These are phyloP conservation scores for Globisporangium parvum DNA, from an alignment of 352 stramenopile genomes.

Conservation along the genomic window DNA sequence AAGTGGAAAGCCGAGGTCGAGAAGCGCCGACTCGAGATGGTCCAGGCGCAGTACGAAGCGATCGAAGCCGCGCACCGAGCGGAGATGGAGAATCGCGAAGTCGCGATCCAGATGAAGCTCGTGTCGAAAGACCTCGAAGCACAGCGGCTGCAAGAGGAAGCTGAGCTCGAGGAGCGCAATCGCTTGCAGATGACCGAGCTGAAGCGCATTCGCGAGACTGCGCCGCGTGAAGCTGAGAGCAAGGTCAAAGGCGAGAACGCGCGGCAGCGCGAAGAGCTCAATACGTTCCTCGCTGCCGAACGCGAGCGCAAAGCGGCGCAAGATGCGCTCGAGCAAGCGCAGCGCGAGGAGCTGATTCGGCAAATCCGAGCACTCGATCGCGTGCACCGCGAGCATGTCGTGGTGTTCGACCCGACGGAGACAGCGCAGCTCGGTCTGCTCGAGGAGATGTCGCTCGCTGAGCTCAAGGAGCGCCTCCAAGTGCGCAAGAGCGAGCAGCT, in stretches of 20 bases:
- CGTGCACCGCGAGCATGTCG: slow-evolving; percentile 74
- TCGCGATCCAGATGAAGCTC: slow-evolving; percentile 76
- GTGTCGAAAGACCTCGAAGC: slow-evolving; percentile 58
- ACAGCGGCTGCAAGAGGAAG: slow-evolving; percentile 56
- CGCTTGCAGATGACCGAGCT: slow-evolving; percentile 51
- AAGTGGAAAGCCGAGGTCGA: slow-evolving; percentile 69
- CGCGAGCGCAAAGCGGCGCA: slow-evolving; percentile 49
- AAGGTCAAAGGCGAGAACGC: slow-evolving; percentile 55
- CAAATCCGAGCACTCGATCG: slow-evolving; percentile 79
- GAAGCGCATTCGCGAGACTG: slow-evolving; percentile 71
- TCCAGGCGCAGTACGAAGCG: slow-evolving; percentile 76
- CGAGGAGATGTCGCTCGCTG: slow-evolving; percentile 89
- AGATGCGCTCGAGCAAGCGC: slow-evolving; percentile 58
- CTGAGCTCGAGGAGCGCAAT: slow-evolving; percentile 45
- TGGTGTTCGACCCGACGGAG: slow-evolving; percentile 89
- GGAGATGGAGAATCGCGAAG: slow-evolving; percentile 73
- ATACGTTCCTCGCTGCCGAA: slow-evolving; percentile 55
- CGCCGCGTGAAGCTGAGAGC: slow-evolving; percentile 71
- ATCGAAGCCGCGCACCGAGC: slow-evolving; percentile 60
- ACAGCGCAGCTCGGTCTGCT: slow-evolving; percentile 82
- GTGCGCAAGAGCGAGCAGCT: slow-evolving; percentile 70
- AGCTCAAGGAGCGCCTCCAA: slow-evolving; percentile 78
- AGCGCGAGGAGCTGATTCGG: slow-evolving; percentile 81
- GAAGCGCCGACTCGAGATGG: slow-evolving; percentile 72
- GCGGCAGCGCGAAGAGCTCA: slow-evolving; percentile 53